Conservation (phyloP, 1,284 basidiomycete genomes). For the Ceratobasidium sp. region DNA sequence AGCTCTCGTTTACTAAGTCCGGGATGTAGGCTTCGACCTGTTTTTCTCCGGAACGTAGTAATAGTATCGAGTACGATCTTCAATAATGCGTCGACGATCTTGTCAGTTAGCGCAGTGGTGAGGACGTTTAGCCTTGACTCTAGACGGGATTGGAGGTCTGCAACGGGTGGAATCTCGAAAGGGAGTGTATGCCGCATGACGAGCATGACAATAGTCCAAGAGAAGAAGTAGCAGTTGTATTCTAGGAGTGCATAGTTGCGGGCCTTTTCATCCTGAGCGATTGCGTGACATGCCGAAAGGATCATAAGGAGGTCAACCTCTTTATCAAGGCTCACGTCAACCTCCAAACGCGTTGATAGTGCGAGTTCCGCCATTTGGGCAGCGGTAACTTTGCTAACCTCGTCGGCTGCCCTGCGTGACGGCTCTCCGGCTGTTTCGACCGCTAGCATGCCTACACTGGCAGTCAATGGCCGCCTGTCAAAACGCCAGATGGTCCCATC, state of each 20-base stretch:
- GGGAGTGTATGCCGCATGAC: constrained; percentile 19
- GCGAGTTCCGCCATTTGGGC: not conserved
- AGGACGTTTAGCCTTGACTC: not conserved
- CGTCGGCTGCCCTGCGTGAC: not conserved
- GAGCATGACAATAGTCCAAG: constrained; percentile 30
- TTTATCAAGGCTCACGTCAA: too few relatives aligned
- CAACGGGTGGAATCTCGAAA: constrained; percentile 1
- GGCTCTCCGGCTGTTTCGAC: not conserved
- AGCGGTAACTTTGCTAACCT: not conserved
- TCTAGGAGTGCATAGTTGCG: not conserved
- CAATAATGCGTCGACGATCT: not conserved
- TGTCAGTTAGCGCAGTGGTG: not conserved
- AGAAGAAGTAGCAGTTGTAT: too few relatives aligned
- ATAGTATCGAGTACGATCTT: constrained; percentile 11
- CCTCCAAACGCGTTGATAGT: too few relatives aligned
- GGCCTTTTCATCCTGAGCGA: constrained; percentile 7
- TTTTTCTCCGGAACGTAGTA: not conserved
- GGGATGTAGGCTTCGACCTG: not conserved
- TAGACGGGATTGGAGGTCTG: not conserved
- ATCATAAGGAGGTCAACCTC: too few relatives aligned
- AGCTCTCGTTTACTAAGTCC: constrained; percentile 35
- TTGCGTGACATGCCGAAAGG: not conserved
- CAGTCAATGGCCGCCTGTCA: not conserved
- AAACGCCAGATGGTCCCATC: constrained; percentile 1
- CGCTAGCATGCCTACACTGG: not conserved